A percentile compares a stretch with the other conserved stretches of the same genome.
Evolutionary conservation across 768 basidiomycete genomes (phyloP).

Genomic region (Clitopilus passeckerianus): DNA sequence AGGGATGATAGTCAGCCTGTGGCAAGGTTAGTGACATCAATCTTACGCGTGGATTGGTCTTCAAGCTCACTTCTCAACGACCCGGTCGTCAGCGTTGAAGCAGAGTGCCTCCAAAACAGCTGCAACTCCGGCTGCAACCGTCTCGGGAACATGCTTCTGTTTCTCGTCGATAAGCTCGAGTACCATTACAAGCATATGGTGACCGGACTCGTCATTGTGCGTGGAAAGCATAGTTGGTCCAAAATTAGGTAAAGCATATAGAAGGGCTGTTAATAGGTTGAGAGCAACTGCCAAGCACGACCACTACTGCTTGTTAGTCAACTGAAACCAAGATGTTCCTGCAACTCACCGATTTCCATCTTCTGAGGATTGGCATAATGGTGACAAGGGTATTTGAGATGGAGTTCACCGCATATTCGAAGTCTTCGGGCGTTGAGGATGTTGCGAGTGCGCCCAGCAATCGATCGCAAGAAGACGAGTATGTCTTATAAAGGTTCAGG

Average conservation of each 20-base stretch:
- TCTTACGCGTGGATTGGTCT: not conserved
- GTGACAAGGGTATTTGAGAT: conserved; percentile 32
- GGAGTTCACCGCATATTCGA: conserved; percentile 20
- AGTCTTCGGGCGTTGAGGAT: conserved; percentile 24
- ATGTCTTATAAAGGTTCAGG: conserved; percentile 20
- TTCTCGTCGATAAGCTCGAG: conserved; percentile 36
- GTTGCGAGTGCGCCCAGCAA: conserved; percentile 43
- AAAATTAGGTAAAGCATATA: conserved; percentile 45
- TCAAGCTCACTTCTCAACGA: conserved; percentile 28
- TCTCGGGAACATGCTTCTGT: conserved; percentile 26
- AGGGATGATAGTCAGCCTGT: conserved; percentile 25
- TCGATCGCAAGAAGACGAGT: conserved; percentile 35
- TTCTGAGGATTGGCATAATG: conserved; percentile 32
- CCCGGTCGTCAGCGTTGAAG: conserved; percentile 40
- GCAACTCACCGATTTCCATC: conserved; percentile 34
- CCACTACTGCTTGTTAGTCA: conserved; percentile 28
- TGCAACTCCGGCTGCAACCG: conserved; percentile 36
- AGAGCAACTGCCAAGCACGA: conserved; percentile 44
- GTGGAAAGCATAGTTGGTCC: conserved; percentile 29
- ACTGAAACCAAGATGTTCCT: conserved; percentile 1
- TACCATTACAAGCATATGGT: conserved; percentile 33
- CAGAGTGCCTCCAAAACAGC: conserved; percentile 51
- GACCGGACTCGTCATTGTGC: conserved; percentile 13
- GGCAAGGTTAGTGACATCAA: not conserved
- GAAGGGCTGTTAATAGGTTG: conserved; percentile 43